phyloP scores from a whole-genome alignment of 164 flowering plant genomes.

The Nelumbo lutea region DNA sequence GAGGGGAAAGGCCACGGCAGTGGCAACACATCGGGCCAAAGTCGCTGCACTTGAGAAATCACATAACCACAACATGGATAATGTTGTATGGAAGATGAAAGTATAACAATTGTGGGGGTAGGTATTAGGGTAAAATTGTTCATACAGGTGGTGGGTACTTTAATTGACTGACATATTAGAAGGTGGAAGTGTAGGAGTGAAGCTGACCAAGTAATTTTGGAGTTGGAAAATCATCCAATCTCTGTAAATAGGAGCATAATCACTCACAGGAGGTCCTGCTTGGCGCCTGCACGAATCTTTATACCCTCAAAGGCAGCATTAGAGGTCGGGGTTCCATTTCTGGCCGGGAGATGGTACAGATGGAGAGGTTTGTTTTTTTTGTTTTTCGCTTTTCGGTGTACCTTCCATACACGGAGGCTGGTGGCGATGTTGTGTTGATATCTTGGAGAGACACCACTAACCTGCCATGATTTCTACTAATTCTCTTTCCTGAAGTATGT shows the following conservation, averaged over 20 bases:
- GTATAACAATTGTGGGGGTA: constrained; percentile 27
- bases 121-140: constrained; percentile 40
- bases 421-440: constrained; percentile 28
- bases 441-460: constrained; percentile 31
- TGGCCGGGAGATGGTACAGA: constrained; percentile 34
- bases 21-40: constrained; percentile 55
- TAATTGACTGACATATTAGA: constrained; percentile 36
- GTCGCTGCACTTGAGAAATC: constrained; percentile 63
- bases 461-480: constrained; percentile 23
- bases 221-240: constrained; percentile 34
- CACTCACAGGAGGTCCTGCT: constrained; percentile 36
- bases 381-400: constrained; percentile 20
- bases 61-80: constrained; percentile 30
- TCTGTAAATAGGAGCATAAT: constrained; percentile 57
- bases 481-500: constrained; percentile 15
- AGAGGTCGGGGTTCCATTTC: constrained; percentile 49
- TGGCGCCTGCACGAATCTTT: constrained; percentile 38
- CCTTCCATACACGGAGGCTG: constrained; percentile 36
- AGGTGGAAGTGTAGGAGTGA: constrained; percentile 21
- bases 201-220: constrained; percentile 21
- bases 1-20: constrained; percentile 42
- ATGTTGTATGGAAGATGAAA: constrained; percentile 61
- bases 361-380: constrained; percentile 38
- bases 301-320: constrained; percentile 46
- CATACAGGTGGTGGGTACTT: constrained; percentile 43